Evolutionary conservation across 2,329 filamentous ascomycete species (phyloP).

Genomic region (Fusarium kyushuense): DNA sequence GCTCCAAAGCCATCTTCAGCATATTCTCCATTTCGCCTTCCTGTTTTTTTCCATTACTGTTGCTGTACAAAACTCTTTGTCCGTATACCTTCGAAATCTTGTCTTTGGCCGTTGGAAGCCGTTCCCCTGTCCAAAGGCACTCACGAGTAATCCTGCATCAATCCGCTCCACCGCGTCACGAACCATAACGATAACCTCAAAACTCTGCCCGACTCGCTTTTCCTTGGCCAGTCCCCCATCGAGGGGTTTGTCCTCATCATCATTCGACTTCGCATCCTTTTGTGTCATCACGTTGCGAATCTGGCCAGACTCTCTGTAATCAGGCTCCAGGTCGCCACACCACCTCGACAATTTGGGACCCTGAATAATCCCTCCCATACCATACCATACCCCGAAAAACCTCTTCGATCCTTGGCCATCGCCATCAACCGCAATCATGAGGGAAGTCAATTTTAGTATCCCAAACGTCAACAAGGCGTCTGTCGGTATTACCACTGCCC

Average conservation of each 20-base stretch:
- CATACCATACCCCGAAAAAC: constrained; percentile 18
- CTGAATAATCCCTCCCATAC: constrained; percentile 42
- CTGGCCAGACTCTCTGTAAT: constrained; percentile 33
- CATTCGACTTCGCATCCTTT: constrained; percentile 19
- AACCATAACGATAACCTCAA: constrained; percentile 44
- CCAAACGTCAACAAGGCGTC: constrained; percentile 99
- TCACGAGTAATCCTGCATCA: constrained; percentile 39
- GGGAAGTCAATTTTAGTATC: constrained; percentile 99
- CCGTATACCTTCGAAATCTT: constrained; percentile 27
- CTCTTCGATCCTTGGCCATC: constrained; percentile 32
- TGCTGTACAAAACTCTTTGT: constrained; percentile 33
- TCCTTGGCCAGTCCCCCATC: constrained; percentile 41
- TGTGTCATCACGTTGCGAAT: constrained; percentile 24
- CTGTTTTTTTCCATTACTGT: constrained; percentile 20
- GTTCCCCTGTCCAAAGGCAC: constrained; percentile 25
- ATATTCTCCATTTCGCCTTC: constrained; percentile 36
- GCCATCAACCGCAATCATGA: constrained; percentile 74
- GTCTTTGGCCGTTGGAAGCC: constrained; percentile 16
- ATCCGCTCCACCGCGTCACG: constrained; percentile 44
- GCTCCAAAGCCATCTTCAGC: constrained; percentile 39
- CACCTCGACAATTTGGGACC: constrained; percentile 38
- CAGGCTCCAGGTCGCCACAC: constrained; percentile 42
- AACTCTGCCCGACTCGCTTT: constrained; percentile 39
- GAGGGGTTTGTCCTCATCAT: constrained; percentile 42
- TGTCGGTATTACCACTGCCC: constrained; percentile 96